These are phyloP conservation scores for Handroanthus guayacan DNA, from an alignment of 257 asterid genomes.

Conservation along the genomic window DNA sequence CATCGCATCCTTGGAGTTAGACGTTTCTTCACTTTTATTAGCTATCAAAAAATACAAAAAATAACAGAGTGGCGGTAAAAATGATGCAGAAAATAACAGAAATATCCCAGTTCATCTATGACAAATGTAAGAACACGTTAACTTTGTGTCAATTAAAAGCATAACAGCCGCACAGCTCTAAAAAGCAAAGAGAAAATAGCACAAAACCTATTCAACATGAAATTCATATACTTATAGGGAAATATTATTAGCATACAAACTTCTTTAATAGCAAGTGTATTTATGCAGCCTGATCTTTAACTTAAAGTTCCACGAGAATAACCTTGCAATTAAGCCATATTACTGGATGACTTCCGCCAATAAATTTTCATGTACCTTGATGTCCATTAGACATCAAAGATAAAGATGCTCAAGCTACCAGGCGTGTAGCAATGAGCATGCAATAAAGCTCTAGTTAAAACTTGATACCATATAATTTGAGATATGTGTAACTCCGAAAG, in stretches of 20 bases:
- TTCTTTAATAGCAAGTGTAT: too few species aligned
- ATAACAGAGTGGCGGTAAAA: background rate
- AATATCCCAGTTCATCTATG: background rate
- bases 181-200: background rate
- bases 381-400: slow-evolving; percentile 1
- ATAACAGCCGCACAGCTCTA: background rate
- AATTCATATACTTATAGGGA: background rate
- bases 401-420: background rate
- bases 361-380: background rate
- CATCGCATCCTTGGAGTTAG: slow-evolving; percentile 37
- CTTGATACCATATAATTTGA: background rate
- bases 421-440: background rate
- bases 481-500: background rate
- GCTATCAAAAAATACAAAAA: slow-evolving; percentile 46
- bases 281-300: background rate
- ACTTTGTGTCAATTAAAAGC: background rate
- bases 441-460: background rate
- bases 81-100: slow-evolving; percentile 8
- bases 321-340: background rate
- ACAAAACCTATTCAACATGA: slow-evolving; percentile 3
- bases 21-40: slow-evolving; percentile 48
- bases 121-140: slow-evolving; percentile 19
- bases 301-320: background rate
- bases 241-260: too few species aligned
- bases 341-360: background rate